Percentiles rank a stretch among this genome's conserved stretches.
Conservation (phyloP, 768 basidiomycete species). For the Asterophora parasitica region DNA sequence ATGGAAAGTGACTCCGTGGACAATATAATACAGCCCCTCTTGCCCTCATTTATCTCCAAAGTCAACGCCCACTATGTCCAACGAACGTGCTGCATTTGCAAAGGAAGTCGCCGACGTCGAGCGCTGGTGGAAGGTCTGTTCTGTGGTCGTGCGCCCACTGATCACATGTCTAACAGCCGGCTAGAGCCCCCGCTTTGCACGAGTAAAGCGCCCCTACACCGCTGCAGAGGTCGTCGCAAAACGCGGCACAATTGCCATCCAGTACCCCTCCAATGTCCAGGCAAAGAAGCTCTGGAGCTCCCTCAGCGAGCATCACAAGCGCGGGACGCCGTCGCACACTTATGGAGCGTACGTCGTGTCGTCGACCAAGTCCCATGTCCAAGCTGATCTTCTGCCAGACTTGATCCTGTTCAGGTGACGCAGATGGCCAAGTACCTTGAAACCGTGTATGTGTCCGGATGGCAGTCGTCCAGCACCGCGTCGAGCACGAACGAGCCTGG, state of each 20-base stretch:
- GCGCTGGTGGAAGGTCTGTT: constrained; percentile 84
- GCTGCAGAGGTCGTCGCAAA: constrained; percentile 92
- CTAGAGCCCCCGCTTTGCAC: constrained; percentile 82
- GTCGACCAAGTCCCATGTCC: neutral
- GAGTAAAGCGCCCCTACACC: constrained; percentile 87
- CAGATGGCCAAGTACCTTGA: constrained; percentile 99
- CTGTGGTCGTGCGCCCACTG: neutral
- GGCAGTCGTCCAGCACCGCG: constrained; percentile 93
- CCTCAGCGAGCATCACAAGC: constrained; percentile 71
- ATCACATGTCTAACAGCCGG: constrained; percentile 7
- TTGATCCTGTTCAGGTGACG: constrained; percentile 96
- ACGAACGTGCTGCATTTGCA: constrained; percentile 66
- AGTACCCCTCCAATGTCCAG: constrained; percentile 80
- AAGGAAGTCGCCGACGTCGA: constrained; percentile 83
- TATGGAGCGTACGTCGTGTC: constrained; percentile 87
- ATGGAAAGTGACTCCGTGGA: constrained; percentile 17
- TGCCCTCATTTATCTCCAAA: constrained; percentile 12
- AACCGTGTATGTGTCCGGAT: constrained; percentile 97
- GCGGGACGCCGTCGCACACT: constrained; percentile 84
- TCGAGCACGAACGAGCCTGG: constrained; percentile 94
- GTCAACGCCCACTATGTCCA: constrained; percentile 44
- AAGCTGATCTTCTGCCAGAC: constrained; percentile 37
- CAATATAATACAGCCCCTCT: constrained; percentile 22
- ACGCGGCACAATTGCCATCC: constrained; percentile 79
- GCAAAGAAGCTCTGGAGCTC: constrained; percentile 83